A percentile compares a stretch with the other conserved stretches of the same genome.
phyloP scores from a whole-genome alignment of 2,329 filamentous ascomycete species.

The Xylaria digitata region DNA sequence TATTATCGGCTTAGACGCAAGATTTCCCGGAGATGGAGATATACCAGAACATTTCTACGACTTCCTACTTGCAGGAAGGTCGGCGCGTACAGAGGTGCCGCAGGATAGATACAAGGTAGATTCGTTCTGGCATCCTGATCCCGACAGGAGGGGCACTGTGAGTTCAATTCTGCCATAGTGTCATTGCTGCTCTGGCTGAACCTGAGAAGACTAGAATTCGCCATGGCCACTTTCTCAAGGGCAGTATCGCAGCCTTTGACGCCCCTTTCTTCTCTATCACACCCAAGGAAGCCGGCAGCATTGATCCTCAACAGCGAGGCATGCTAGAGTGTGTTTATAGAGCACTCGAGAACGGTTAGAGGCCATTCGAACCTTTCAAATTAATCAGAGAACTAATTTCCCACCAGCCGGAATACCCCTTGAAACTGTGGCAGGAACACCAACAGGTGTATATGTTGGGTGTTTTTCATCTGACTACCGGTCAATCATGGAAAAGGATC shows the following conservation, averaged over 20 bases:
- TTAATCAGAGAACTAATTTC: conserved; percentile 9
- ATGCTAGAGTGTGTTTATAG: conserved; percentile 37
- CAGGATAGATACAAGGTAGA: conserved; percentile 48
- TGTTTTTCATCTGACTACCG: conserved; percentile 38
- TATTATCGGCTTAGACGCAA: conserved; percentile 45
- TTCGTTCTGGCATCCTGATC: conserved; percentile 49
- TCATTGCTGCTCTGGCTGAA: conserved; percentile 2
- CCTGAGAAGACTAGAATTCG: conserved; percentile 34
- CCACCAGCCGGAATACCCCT: conserved; percentile 36
- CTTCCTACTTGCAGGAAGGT: conserved; percentile 46
- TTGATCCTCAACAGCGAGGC: conserved; percentile 39
- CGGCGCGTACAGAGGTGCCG: conserved; percentile 45
- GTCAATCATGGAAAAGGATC: conserved; percentile 39
- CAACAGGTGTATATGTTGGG: conserved; percentile 40
- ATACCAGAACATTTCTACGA: conserved; percentile 47
- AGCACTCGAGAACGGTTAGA: conserved; percentile 38
- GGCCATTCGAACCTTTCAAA: background rate
- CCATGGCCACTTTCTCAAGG: conserved; percentile 38
- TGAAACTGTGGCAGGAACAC: conserved; percentile 31
- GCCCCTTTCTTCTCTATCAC: conserved; percentile 42
- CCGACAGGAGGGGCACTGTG: conserved; percentile 46
- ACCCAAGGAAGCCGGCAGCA: conserved; percentile 36
- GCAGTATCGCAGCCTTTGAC: conserved; percentile 34
- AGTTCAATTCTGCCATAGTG: conserved; percentile 17
- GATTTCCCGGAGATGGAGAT: conserved; percentile 46